Evolutionary conservation across 139 green algal genomes (phyloP).

Genomic region (Spirogloea muscicola): DNA sequence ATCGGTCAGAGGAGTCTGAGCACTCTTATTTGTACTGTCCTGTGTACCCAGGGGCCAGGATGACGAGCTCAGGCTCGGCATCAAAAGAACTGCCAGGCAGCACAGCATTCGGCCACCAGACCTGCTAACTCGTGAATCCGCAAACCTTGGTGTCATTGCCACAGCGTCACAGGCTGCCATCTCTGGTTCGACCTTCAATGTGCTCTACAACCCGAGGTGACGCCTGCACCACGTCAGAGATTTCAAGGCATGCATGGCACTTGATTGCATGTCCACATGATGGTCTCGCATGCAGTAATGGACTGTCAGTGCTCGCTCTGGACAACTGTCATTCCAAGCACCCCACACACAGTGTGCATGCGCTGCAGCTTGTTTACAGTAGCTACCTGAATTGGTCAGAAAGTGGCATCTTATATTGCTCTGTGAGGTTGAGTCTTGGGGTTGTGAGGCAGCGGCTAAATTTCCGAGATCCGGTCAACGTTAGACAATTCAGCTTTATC

Average conservation of each 20-base stretch:
- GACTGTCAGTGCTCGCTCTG: neutral
- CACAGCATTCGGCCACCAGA: too few species aligned
- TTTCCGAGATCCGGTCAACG: neutral
- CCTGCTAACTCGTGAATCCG: too few species aligned
- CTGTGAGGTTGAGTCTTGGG: neutral
- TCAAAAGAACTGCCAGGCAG: too few species aligned
- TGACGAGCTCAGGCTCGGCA: too few species aligned
- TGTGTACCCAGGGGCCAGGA: too few species aligned
- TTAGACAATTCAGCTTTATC: neutral
- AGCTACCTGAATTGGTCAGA: neutral
- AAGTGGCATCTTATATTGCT: neutral
- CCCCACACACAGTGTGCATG: too few species aligned
- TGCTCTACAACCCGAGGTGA: slow-evolving; percentile 14
- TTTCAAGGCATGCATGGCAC: neutral
- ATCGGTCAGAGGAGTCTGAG: too few species aligned
- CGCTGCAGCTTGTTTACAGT: neutral
- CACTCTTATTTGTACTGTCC: too few species aligned
- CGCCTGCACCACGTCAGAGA: neutral
- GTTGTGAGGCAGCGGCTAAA: neutral
- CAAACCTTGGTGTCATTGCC: too few species aligned
- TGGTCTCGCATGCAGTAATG: neutral
- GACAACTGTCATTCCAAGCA: too few species aligned
- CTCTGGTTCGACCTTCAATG: slow-evolving; percentile 13
- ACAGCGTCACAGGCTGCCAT: too few species aligned
- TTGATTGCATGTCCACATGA: neutral